Evolutionary conservation across 2,329 filamentous ascomycete genomes (phyloP), one percentile per base, ranked within the genome.

Genomic region (Fusarium sp.): DNA sequence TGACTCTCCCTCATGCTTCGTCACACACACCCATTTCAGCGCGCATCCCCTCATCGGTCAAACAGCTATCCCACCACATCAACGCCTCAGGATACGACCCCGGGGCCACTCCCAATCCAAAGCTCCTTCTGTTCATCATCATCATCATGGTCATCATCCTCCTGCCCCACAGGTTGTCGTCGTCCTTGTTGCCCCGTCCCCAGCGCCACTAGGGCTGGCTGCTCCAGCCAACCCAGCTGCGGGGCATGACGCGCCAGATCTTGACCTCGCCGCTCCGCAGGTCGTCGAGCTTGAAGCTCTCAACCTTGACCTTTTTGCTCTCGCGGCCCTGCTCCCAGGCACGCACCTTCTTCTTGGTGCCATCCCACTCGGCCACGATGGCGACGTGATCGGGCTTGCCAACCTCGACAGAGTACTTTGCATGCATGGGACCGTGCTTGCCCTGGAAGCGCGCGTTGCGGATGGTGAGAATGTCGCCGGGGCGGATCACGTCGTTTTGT

Each of bases 261-360:
- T 97, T 96, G 78, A 98, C 95, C 85, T 99, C 97, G 20, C 97
- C 97, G 82, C 93, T 96, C 80, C 94, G 90, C 81, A 99, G 81
- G 85, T 99, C 97, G 52, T 95, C 95, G 70, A 99, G 88, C 85
- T 95, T 94, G 85, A 96, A 98, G 84, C 95, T 97, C 87, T 98
- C 96, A 70, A 94, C 86, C 86, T 97, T 97, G 64, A 97, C 92
- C 87, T 98, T 98, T 83, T 93, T 96, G 82, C 91, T 95, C 86
- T 98, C 96, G 16, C 96, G 88, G 0, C 96, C 96, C 81, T 99
- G 97, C 83, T 98, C 97, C 94, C 95, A 98, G 2, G 93, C 95
- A 31, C 95, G 87, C 29, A 99, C 93, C 88, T 98, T 98, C 89
- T 98, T 98, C 90, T 98, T 98, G 45, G 95, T 97, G 4, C 97